phyloP scores from a whole-genome alignment of 768 basidiomycete genomes.

The Suillus ampliporus region DNA sequence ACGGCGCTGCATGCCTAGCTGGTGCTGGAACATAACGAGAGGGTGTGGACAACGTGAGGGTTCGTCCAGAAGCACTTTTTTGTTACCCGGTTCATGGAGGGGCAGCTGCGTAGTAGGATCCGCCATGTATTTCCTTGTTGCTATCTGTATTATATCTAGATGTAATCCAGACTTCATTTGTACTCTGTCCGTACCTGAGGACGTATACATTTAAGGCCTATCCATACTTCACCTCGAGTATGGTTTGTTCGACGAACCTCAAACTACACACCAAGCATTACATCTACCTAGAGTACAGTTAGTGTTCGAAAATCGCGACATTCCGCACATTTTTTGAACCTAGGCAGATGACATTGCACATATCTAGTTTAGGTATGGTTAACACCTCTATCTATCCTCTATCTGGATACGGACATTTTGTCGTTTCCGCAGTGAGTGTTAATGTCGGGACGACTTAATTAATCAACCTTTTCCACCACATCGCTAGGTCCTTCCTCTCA shows the following conservation, averaged over 20 bases:
- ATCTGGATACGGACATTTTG: neutral
- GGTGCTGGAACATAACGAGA: neutral
- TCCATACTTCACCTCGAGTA: neutral
- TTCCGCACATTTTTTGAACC: neutral
- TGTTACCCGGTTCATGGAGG: too few relatives aligned
- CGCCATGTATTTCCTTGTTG: too few relatives aligned
- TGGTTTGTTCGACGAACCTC: neutral
- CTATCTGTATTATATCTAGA: too few relatives aligned
- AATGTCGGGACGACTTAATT: neutral
- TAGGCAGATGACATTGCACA: neutral
- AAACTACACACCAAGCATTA: neutral
- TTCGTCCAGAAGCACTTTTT: too few relatives aligned
- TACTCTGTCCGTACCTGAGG: neutral
- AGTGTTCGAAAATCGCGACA: neutral
- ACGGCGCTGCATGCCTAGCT: neutral
- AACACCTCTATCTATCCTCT: neutral
- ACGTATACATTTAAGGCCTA: neutral
- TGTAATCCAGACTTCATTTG: neutral
- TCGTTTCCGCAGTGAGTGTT: conserved; percentile 8
- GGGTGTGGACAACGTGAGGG: too few relatives aligned
- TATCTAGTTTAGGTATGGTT: neutral
- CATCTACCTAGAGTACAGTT: neutral
- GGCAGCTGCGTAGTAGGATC: too few relatives aligned
- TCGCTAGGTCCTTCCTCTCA: conserved; percentile 10
- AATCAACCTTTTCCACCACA: neutral